A percentile compares a stretch with the other conserved stretches of the same genome.
Conservation (phyloP, 495 filamentous ascomycete genomes). For the Staphylotrichum tortipilum region DNA sequence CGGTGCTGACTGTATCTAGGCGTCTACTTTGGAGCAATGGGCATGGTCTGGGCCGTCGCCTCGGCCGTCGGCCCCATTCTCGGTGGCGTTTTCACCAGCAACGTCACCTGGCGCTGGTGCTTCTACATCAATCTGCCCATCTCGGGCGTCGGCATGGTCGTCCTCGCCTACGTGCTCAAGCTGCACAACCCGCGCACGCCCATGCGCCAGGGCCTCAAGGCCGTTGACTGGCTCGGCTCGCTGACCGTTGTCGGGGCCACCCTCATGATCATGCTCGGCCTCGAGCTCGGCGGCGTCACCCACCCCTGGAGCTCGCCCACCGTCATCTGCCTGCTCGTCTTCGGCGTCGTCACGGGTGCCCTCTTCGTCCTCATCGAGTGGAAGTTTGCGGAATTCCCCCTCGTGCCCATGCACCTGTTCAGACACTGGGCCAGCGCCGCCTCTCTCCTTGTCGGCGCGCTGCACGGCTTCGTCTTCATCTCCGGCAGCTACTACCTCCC, state of each 20-base stretch:
- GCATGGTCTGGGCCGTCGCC: conserved; percentile 46
- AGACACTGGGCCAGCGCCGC: conserved; percentile 49
- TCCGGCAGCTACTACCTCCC: conserved; percentile 66
- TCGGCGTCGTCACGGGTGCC: conserved; percentile 54
- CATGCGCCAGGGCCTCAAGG: conserved; percentile 57
- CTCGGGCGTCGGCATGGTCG: conserved; percentile 56
- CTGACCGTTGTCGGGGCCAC: conserved; percentile 65
- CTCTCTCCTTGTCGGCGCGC: conserved; percentile 48
- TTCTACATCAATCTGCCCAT: conserved; percentile 79
- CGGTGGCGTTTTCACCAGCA: conserved; percentile 53
- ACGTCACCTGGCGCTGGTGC: conserved; percentile 53
- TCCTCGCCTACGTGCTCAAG: conserved; percentile 63
- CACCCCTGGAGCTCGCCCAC: conserved; percentile 66
- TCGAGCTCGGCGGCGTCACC: conserved; percentile 69
- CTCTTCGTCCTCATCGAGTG: conserved; percentile 62
- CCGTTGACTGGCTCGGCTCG: conserved; percentile 69
- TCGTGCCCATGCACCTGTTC: conserved; percentile 70
- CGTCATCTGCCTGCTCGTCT: conserved; percentile 71
- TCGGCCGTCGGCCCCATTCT: conserved; percentile 51
- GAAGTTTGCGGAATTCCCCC: conserved; percentile 64
- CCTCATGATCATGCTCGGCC: conserved; percentile 71
- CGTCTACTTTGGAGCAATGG: conserved; percentile 45
- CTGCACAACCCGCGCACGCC: conserved; percentile 69
- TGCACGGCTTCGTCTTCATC: conserved; percentile 69
- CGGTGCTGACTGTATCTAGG: conserved; percentile 25